Evolutionary conservation across 208 protist genomes (phyloP).

Genomic region (Tritrichomonas musculus): DNA sequence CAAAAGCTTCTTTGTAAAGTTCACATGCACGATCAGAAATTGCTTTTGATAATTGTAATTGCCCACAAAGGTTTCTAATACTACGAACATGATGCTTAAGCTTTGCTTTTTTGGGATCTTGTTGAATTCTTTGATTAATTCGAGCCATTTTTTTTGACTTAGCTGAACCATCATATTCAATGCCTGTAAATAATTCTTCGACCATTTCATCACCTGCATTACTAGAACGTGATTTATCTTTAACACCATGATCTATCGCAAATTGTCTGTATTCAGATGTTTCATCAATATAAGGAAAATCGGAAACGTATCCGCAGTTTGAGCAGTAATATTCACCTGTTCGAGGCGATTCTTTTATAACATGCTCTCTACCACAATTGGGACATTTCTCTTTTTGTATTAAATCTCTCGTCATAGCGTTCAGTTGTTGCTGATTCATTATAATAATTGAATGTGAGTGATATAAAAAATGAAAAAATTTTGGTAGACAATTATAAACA

Average conservation of each 20-base stretch:
- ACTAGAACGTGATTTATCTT: slow-evolving; percentile 1
- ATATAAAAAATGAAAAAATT: too few species aligned
- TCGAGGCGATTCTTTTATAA: background rate
- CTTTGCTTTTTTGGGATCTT: background rate
- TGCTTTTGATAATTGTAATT: background rate
- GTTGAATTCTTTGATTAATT: background rate
- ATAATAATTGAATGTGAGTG: too few species aligned
- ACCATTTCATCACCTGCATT: background rate
- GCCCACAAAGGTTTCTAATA: background rate
- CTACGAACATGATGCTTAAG: background rate
- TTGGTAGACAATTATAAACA: too few species aligned
- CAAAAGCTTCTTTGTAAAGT: background rate
- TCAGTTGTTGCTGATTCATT: too few species aligned
- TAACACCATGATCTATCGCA: slow-evolving; percentile 24
- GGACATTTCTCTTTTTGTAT: background rate
- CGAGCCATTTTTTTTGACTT: background rate
- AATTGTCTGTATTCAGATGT: slow-evolving; percentile 20
- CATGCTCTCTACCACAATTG: too few species aligned
- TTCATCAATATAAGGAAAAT: background rate
- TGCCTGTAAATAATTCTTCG: background rate
- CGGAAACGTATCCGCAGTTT: background rate
- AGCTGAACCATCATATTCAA: background rate
- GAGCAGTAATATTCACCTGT: background rate
- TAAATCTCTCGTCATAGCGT: too few species aligned
- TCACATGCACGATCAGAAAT: background rate